These are phyloP conservation scores for Calonectria crousiana DNA, from an alignment of 2,329 filamentous ascomycete genomes.

Conservation along the genomic window DNA sequence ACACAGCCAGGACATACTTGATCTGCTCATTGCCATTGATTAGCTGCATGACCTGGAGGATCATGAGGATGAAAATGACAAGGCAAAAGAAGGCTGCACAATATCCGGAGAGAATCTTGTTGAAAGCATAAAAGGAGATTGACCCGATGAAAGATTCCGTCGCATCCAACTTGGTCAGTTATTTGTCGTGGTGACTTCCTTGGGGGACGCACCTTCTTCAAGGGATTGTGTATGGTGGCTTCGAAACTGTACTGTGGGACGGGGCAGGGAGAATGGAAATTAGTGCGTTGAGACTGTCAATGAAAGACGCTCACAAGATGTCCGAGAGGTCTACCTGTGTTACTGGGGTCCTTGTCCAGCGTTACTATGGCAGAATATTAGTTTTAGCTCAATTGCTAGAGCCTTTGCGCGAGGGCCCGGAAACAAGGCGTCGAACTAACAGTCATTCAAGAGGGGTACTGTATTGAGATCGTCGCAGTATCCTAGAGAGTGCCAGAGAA, in stretches of 20 bases:
- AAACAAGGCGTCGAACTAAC: too few species aligned
- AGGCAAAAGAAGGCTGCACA: conserved; percentile 28
- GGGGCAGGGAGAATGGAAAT: too few species aligned
- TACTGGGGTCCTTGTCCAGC: too few species aligned
- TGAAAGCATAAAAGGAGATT: conserved; percentile 32
- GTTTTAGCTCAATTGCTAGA: too few species aligned
- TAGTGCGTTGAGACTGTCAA: too few species aligned
- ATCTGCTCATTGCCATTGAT: conserved; percentile 34
- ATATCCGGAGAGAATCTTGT: conserved; percentile 29
- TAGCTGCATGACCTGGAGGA: conserved; percentile 35
- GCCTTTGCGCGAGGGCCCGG: too few species aligned
- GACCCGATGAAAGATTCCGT: conserved; percentile 12
- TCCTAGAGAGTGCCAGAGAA: not conserved
- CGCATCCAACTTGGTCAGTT: conserved; percentile 23
- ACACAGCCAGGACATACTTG: conserved; percentile 15
- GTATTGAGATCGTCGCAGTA: not conserved
- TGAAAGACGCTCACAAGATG: too few species aligned
- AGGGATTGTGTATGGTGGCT: not conserved
- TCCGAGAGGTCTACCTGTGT: too few species aligned
- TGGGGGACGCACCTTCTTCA: not conserved
- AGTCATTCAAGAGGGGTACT: too few species aligned
- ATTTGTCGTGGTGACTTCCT: too few species aligned
- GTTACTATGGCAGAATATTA: too few species aligned
- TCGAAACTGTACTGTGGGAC: too few species aligned
- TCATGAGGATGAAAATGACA: conserved; percentile 30